phyloP scores from a whole-genome alignment of 1,139 yeast genomes.

The Arxiozyma telluris region DNA sequence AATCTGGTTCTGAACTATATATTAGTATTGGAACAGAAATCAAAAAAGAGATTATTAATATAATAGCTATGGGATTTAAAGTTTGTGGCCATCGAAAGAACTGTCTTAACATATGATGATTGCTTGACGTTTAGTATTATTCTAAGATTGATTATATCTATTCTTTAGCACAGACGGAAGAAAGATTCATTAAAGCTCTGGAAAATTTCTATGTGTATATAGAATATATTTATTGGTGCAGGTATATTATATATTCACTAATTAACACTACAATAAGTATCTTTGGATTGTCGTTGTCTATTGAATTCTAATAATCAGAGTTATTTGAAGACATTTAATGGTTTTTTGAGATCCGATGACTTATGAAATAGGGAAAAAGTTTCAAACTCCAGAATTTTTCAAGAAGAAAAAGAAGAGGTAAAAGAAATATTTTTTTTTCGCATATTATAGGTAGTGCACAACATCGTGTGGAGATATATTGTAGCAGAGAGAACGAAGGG shows the following conservation, averaged over 20 bases:
- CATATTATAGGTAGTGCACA: too few relatives aligned
- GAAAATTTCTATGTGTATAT: not conserved
- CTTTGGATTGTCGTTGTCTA: not conserved
- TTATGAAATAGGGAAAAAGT: too few relatives aligned
- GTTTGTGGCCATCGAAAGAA: not conserved
- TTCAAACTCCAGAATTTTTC: not conserved
- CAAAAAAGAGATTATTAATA: conserved; percentile 5
- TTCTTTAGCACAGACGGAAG: not conserved
- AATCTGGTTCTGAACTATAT: conserved; percentile 2
- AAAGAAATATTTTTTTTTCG: too few relatives aligned
- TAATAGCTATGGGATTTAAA: conserved; percentile 4
- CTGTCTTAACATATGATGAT: not conserved
- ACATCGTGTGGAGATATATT: too few relatives aligned
- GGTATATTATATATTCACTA: not conserved
- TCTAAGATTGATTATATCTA: not conserved
- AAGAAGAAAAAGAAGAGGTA: too few relatives aligned
- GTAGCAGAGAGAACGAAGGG: not conserved
- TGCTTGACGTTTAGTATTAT: not conserved
- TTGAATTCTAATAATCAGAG: not conserved
- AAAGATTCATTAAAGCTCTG: too few relatives aligned
- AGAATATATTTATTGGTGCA: too few relatives aligned
- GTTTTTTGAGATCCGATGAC: not conserved
- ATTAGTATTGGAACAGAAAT: conserved; percentile 7
- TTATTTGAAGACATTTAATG: not conserved
- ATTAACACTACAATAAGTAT: too few relatives aligned